A percentile compares a stretch with the other conserved stretches of the same genome.
Evolutionary conservation across 441 rosid genomes (phyloP).

Genomic region (Jatropha podagrica): DNA sequence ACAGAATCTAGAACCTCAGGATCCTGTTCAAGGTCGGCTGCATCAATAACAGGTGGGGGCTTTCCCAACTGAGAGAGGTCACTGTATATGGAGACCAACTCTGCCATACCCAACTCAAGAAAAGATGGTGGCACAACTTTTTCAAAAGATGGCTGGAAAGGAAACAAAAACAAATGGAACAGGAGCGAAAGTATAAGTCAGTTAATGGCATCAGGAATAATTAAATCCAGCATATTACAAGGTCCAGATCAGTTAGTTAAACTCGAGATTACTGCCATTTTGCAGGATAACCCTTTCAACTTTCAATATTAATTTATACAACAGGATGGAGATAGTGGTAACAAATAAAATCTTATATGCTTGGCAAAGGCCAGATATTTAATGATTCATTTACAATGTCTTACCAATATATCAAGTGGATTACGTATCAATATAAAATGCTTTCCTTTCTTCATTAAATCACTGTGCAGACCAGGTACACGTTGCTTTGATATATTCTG

Average conservation of each 20-base stretch:
- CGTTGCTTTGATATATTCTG: constrained; percentile 79
- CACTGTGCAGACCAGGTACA: constrained; percentile 56
- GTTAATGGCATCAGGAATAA: constrained; percentile 11
- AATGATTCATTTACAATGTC: constrained; percentile 10
- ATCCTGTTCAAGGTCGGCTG: constrained; percentile 66
- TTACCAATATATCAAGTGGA: constrained; percentile 75
- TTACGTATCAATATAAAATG: constrained; percentile 77
- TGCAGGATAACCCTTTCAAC: not conserved
- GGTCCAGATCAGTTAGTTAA: not conserved
- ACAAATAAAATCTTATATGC: not conserved
- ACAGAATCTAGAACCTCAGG: constrained; percentile 56
- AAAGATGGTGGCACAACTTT: constrained; percentile 68
- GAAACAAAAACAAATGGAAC: constrained; percentile 21
- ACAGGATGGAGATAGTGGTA: not conserved
- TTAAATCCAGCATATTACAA: not conserved
- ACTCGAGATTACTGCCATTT: not conserved
- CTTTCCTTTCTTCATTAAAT: constrained; percentile 73
- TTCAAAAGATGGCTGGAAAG: constrained; percentile 66
- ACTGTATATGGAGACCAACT: constrained; percentile 62
- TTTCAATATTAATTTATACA: not conserved
- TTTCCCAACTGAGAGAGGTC: constrained; percentile 72
- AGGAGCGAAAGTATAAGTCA: constrained; percentile 2
- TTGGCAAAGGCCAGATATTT: not conserved
- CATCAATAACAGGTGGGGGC: constrained; percentile 67
- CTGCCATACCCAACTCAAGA: constrained; percentile 73